These are phyloP conservation scores for Royoungia palumana DNA, from an alignment of 768 basidiomycete species.

Conservation along the genomic window DNA sequence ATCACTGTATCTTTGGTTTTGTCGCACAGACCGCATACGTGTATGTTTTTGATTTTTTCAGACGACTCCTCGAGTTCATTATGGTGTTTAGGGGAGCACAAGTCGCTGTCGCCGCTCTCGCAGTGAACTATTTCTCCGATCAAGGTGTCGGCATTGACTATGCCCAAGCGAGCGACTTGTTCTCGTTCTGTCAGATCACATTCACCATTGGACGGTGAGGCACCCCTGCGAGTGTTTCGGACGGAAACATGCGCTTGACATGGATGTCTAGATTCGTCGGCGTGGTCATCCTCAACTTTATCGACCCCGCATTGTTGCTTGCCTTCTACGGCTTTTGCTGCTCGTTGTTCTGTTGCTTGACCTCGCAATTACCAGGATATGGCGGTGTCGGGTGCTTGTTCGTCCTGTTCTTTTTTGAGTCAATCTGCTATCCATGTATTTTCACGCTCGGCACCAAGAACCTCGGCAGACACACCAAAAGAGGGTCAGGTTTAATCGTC, in stretches of 20 bases:
- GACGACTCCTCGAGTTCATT: background rate
- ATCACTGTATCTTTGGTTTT: conserved; percentile 67
- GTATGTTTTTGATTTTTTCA: conserved; percentile 34
- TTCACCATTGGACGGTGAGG: conserved; percentile 58
- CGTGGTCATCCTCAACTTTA: conserved; percentile 54
- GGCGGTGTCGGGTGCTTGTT: conserved; percentile 61
- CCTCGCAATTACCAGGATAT: conserved; percentile 48
- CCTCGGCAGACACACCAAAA: conserved; percentile 56
- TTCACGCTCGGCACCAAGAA: conserved; percentile 67
- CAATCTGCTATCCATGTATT: conserved; percentile 69
- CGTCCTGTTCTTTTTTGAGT: conserved; percentile 70
- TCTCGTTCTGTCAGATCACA: conserved; percentile 71
- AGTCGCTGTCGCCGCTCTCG: conserved; percentile 62
- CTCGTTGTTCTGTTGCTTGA: conserved; percentile 48
- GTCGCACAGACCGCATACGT: conserved; percentile 68
- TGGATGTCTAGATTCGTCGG: conserved; percentile 50
- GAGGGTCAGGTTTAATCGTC: conserved; percentile 60
- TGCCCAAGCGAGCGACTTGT: conserved; percentile 56
- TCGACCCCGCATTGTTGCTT: conserved; percentile 65
- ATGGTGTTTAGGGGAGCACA: conserved; percentile 50
- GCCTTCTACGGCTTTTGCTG: conserved; percentile 51
- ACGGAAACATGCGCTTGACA: conserved; percentile 6
- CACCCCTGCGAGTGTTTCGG: background rate
- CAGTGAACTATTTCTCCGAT: conserved; percentile 68
- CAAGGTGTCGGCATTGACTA: conserved; percentile 53